Evolutionary conservation across 2,329 filamentous ascomycete genomes (phyloP), one percentile per base, ranked within the genome.

Genomic region (Alternaria sp.): DNA sequence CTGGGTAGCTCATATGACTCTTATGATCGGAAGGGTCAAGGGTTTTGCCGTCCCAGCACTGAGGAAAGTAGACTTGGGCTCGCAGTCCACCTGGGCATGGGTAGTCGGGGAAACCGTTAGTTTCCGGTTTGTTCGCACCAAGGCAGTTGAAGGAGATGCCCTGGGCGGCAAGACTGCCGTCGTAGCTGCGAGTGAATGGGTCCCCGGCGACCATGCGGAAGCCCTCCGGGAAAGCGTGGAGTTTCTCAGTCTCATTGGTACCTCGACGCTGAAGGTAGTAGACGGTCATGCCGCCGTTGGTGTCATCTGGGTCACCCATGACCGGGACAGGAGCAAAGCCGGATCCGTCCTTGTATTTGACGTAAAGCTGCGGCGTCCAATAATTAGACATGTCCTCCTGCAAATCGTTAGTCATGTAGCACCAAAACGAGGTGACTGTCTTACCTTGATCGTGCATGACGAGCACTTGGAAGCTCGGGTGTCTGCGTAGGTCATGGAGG

Each of bases 321-420:
- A 86, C 82, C 9, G 88, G 84, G 18, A 94, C 91, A 37, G 86
- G 84, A 78, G 89, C 87, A 69, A 92, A 75, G 6, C 58, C 50
- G 28, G 69, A 72, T 23, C 69, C 71, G 45, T 78, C 71, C 55
- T 76, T 70, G 25, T 68, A 67, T 67, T 91, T 79, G 71, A 90
- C 93, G 81, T 89, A 94, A 3, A 94, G 81, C 26, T 84, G 83
- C 2, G 92, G 91, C 60, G 89, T 88, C 92, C 92, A 94, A 83
- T 95, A 94, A 79, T 90, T 90, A 70, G 87, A 91, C 75, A 72
- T 67, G 12, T 72, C 67, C 23, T 71, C 65, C 68, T 70, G 28
- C 20, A 15, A 12, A 25, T 11, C 33, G 43, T 70, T 20, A 67
- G 58, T 20, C 12, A 18, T n/a, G 14, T 37, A 18, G n/a, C 10